Evolutionary conservation across 176 grass and related monocot species (phyloP), one percentile per base, ranked within the genome.

Genomic region (Musa troglodytarum): DNA sequence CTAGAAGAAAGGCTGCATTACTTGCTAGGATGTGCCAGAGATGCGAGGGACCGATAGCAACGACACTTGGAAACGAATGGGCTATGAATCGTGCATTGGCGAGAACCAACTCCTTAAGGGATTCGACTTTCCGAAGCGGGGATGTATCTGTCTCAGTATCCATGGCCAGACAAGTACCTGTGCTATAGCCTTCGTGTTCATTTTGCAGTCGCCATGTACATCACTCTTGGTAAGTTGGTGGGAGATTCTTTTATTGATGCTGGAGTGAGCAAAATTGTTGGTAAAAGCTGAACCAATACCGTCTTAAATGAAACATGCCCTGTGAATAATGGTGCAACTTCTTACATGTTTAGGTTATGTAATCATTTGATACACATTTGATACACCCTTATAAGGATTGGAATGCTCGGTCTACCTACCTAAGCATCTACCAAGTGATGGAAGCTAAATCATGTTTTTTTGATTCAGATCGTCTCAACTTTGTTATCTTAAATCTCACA

Each of bases 1-100:
- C 94, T 6, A 98, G 63, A 85, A 93, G 92, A 79, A 98, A 98
- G 79, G 88, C 94, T 53, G 76, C 71, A 73, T 76, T 93, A 78
- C 81, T 98, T 6, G 70, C 85, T 49, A 98, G 85, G 84, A 89
- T 98, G 78, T 93, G 88, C 79, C 90, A 86, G 73, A 92, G 84
- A 69, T 89, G 84, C 49, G 84, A 86, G 52, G 67, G 81, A 67
- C 62, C 84, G 54, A 67, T 82, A 58, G 58, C 77, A 11, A 56
- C 93, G 86, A 67, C 76, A 52, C 56, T 85, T 67, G 83, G 86
- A 71, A 80, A 50, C 72, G 76, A 58, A 51, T 82, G 92, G 84
- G 71, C 61, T 50, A 78, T 83, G 15, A 81, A 86, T 83, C 87
- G 56, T 74, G 72, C 90, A 63, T 22, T 87, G 67, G 86, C 81